Evolutionary conservation across 2,329 filamentous ascomycete genomes (phyloP).

Genomic region (Hypoxylon sp.): DNA sequence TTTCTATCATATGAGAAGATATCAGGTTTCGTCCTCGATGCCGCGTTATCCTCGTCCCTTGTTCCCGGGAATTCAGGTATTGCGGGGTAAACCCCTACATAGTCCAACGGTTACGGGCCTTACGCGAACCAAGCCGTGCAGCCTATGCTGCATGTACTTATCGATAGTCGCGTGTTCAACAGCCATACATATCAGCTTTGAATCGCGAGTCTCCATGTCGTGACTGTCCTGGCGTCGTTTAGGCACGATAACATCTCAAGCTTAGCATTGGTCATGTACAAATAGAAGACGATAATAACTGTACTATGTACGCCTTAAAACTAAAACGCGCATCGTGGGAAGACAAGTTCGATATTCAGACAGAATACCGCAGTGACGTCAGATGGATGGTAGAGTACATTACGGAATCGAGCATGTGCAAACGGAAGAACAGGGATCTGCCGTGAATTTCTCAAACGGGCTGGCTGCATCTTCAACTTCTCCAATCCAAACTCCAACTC

Average conservation of each 20-base stretch:
- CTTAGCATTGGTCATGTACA: no score
- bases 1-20: no score
- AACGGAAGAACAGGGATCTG: neutral
- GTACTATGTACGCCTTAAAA: no score
- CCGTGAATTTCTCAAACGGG: slow-evolving; percentile 13
- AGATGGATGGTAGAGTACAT: slow-evolving; percentile 28
- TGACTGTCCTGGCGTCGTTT: no score
- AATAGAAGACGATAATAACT: no score
- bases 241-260: no score
- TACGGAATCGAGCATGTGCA: slow-evolving; percentile 9
- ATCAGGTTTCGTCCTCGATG: slow-evolving; percentile 19
- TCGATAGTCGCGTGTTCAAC: slow-evolving; percentile 33
- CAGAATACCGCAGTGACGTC: no score
- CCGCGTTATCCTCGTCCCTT: slow-evolving; percentile 31
- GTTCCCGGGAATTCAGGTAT: slow-evolving; percentile 28
- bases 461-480: slow-evolving; percentile 14
- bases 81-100: slow-evolving; percentile 37
- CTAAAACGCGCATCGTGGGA: no score
- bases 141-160: slow-evolving; percentile 14
- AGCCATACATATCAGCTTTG: neutral
- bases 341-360: no score
- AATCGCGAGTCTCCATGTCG: no score
- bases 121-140: neutral
- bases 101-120: no score
- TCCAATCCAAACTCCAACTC: slow-evolving; percentile 14